Evolutionary conservation across 2,329 filamentous ascomycete genomes (phyloP), one percentile per base, ranked within the genome.

Genomic region (Xylaria polymorpha): DNA sequence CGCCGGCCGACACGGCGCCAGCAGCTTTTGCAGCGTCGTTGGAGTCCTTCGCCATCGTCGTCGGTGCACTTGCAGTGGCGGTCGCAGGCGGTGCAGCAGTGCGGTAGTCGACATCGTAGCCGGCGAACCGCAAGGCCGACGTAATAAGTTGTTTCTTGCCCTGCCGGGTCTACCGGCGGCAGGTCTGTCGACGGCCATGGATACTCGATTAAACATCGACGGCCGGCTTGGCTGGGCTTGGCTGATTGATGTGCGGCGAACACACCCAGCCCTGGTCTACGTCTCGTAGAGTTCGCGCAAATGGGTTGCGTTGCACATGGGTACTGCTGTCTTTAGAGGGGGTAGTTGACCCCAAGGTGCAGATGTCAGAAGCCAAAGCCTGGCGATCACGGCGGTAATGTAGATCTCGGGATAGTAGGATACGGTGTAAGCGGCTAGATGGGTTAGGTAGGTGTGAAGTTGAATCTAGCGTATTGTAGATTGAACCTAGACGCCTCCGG

Each of bases 81-180:
- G 35, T 12, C 1, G 35, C 7, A 37, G 35, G 25, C 18, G 43
- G 51, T 12, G 48, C n/a, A 14, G 60, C 15, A 25, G 68, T 8
- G 18, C 65, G 56, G 5, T 25, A 57, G 39, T 70, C 64, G 25
- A 39, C n/a, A 10, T 68, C 65, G 44, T 62, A 66, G 43, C 68
- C 65, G 14, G 68, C 64, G 39, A 66, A 55, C 5, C 70, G 70
- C 37, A 70, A 10, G 9, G 68, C 68, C 46, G 70, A 68, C 25
- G 44, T 4, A 72, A n/a, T 4, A 70, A 55, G 57, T 55, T 62
- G 39, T 61, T 65, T 4, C 35, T 65, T 3, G 61, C 65, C 50
- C 53, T 62, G 14, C 50, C 29, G 44, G 57, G 25, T 55, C 58
- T 39, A 44, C 48, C 48, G 25, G 25, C 32, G 55, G 58, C 32